A percentile compares a stretch with the other conserved stretches of the same genome.
These are phyloP conservation scores for Podaxis sp. DNA, from an alignment of 768 basidiomycete species.

Conservation along the genomic window DNA sequence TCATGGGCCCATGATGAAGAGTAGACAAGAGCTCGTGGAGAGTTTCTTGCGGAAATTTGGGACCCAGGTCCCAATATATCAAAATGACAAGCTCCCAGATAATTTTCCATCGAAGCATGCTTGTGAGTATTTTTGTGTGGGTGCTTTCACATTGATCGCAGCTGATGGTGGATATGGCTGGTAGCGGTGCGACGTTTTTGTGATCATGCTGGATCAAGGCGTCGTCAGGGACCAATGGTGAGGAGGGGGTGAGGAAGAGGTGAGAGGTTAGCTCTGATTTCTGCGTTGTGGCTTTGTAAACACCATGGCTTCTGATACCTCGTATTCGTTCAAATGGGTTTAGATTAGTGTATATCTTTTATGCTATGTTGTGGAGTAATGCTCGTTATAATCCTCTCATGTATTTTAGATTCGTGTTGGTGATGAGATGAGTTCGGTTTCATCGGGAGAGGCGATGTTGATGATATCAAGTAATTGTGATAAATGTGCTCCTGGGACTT, in stretches of 20 bases:
- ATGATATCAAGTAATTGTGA: no score
- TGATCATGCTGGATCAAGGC: not conserved
- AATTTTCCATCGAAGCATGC: not conserved
- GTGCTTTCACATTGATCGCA: not conserved
- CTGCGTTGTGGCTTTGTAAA: not conserved
- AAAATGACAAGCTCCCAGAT: not conserved
- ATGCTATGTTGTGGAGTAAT: no score
- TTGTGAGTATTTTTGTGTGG: not conserved
- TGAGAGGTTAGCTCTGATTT: not conserved
- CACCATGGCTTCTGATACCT: not conserved
- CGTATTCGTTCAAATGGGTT: no score
- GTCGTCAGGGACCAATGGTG: not conserved
- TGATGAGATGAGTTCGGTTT: no score
- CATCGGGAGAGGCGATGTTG: no score
- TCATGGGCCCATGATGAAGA: slow-evolving; percentile 2
- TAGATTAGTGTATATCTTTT: no score
- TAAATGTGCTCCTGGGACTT: no score
- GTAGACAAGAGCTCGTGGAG: slow-evolving; percentile 1
- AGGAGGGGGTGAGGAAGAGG: not conserved
- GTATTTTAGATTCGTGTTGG: no score
- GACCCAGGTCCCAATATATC: not conserved
- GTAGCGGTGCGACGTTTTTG: not conserved
- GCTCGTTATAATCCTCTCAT: no score
- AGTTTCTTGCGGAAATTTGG: not conserved
- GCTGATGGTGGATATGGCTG: not conserved